phyloP scores from a whole-genome alignment of 2,329 filamentous ascomycete genomes.

The Dichotomopilus funicola region DNA sequence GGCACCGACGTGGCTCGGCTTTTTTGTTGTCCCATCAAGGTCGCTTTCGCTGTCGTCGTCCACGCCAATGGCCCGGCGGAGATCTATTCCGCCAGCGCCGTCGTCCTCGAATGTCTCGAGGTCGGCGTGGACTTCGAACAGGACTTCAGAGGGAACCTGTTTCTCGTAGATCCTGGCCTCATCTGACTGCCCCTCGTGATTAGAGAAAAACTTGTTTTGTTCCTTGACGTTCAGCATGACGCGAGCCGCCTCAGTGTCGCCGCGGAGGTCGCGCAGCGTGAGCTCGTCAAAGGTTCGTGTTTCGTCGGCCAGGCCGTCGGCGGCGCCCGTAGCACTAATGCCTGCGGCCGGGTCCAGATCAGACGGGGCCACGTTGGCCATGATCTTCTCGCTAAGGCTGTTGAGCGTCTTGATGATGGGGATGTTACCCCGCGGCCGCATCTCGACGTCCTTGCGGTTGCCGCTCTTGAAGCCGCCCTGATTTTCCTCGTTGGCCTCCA shows the following conservation, averaged over 20 bases:
- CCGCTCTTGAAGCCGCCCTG: slow-evolving; percentile 76
- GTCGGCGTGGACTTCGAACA: slow-evolving; percentile 58
- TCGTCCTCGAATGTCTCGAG: slow-evolving; percentile 47
- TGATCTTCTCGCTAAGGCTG: slow-evolving; percentile 84
- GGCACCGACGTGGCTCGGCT: slow-evolving; percentile 58
- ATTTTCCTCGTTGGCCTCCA: slow-evolving; percentile 93
- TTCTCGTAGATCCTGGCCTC: slow-evolving; percentile 53
- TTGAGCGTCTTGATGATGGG: slow-evolving; percentile 88
- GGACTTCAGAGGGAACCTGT: slow-evolving; percentile 63
- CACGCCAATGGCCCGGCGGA: slow-evolving; percentile 60
- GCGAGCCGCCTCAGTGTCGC: slow-evolving; percentile 64
- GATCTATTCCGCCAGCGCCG: slow-evolving; percentile 46
- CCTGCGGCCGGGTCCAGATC: slow-evolving; percentile 57
- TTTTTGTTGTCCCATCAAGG: slow-evolving; percentile 41
- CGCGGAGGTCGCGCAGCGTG: slow-evolving; percentile 71
- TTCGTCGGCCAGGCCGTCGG: slow-evolving; percentile 48
- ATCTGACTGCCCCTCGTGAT: slow-evolving; percentile 34
- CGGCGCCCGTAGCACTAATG: slow-evolving; percentile 25
- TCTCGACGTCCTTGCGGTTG: slow-evolving; percentile 83
- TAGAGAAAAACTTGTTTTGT: slow-evolving; percentile 74
- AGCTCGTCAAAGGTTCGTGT: slow-evolving; percentile 70
- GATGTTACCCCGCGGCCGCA: slow-evolving; percentile 75
- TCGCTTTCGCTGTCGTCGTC: slow-evolving; percentile 65
- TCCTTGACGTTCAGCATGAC: slow-evolving; percentile 85
- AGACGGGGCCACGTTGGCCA: slow-evolving; percentile 76